Evolutionary conservation across 140 eudicot genomes (phyloP).

Genomic region (Oenanthe javanica): DNA sequence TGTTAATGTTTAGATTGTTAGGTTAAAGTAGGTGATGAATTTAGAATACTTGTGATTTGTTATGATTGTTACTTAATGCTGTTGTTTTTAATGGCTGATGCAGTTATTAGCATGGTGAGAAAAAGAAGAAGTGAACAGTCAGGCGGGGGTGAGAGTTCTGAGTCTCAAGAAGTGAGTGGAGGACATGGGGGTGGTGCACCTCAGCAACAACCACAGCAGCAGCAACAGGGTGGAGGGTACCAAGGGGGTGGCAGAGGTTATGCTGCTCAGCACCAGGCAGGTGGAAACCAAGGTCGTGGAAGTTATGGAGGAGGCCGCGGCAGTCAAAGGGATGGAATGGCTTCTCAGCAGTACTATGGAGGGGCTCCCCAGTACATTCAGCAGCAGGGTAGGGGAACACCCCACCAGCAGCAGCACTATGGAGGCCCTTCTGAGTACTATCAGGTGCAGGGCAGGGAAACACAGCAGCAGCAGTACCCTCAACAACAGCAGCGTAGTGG

Average conservation of each 20-base stretch:
- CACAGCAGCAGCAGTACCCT: slow-evolving; percentile 20
- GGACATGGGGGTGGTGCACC: slow-evolving; percentile 28
- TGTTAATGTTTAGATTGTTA: too few species aligned
- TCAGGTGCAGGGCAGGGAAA: slow-evolving; percentile 34
- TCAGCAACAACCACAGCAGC: slow-evolving; percentile 32
- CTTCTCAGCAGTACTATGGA: slow-evolving; percentile 52
- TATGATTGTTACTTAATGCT: neutral
- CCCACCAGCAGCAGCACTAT: slow-evolving; percentile 41
- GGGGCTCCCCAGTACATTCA: slow-evolving; percentile 48
- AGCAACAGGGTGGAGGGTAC: slow-evolving; percentile 31
- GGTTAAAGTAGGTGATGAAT: neutral
- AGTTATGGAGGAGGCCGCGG: slow-evolving; percentile 39
- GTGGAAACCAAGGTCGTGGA: slow-evolving; percentile 30
- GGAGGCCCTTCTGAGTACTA: slow-evolving; percentile 57
- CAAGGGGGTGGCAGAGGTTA: slow-evolving; percentile 63
- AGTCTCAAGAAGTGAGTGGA: slow-evolving; percentile 36
- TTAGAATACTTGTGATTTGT: neutral
- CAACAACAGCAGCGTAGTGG: slow-evolving; percentile 34
- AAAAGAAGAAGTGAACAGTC: slow-evolving; percentile 46
- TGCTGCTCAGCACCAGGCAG: slow-evolving; percentile 33
- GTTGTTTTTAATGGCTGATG: slow-evolving; percentile 2
- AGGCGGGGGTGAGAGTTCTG: slow-evolving; percentile 50
- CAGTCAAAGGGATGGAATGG: slow-evolving; percentile 36
- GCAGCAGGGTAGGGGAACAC: slow-evolving; percentile 35
- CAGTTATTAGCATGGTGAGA: slow-evolving; percentile 60